A percentile compares a stretch with the other conserved stretches of the same genome.
Evolutionary conservation across 305 asterid species (phyloP).

Genomic region (Fraxinus latifolia): DNA sequence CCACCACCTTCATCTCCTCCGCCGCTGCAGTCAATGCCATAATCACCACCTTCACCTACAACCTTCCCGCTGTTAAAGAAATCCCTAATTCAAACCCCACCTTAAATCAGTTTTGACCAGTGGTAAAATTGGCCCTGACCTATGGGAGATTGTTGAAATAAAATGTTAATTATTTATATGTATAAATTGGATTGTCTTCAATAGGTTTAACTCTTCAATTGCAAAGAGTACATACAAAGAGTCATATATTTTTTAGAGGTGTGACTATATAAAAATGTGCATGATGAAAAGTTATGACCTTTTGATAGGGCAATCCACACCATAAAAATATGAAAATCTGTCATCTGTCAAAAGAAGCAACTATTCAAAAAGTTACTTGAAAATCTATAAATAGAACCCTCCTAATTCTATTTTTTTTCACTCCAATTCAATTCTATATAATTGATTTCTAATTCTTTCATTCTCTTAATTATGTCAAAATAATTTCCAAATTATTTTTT

Average conservation of each 20-base stretch:
- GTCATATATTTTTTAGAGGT: not conserved
- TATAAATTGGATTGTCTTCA: not conserved
- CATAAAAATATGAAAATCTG: too few species aligned
- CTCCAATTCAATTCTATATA: not conserved
- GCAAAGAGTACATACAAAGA: not conserved
- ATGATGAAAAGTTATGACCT: not conserved
- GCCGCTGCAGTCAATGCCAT: too few species aligned
- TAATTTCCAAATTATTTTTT: too few species aligned
- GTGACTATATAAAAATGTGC: not conserved
- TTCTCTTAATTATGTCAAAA: too few species aligned
- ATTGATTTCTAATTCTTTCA: not conserved
- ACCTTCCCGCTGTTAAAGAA: too few species aligned
- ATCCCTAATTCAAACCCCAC: too few species aligned
- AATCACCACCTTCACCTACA: too few species aligned
- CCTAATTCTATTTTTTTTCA: not conserved
- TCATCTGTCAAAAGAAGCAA: not conserved
- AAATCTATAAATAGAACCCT: too few species aligned
- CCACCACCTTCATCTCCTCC: too few species aligned
- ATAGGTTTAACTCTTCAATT: not conserved
- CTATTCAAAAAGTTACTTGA: not conserved
- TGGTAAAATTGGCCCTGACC: too few species aligned
- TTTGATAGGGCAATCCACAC: not conserved
- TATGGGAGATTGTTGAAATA: not conserved
- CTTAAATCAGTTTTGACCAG: too few species aligned
- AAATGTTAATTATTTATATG: too few species aligned